These are phyloP conservation scores for Colletotrichum abscissum DNA, from an alignment of 2,329 filamentous ascomycete genomes.

Conservation along the genomic window DNA sequence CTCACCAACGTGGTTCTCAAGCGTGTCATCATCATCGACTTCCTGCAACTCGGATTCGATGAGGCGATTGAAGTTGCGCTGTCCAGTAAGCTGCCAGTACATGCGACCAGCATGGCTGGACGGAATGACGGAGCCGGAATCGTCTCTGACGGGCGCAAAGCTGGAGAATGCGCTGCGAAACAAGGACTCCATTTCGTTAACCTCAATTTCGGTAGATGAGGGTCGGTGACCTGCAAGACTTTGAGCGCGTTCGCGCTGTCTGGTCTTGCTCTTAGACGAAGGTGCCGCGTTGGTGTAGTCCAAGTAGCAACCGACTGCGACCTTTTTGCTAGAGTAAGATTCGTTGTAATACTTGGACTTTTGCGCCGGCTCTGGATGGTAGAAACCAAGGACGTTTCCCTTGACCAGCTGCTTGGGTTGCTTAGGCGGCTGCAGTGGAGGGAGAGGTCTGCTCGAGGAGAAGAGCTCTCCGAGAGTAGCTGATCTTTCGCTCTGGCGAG, in stretches of 20 bases:
- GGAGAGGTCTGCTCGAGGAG: conserved; percentile 73
- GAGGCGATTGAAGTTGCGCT: conserved; percentile 72
- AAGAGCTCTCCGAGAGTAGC: conserved; percentile 81
- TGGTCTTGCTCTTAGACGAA: conserved; percentile 65
- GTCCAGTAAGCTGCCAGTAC: conserved; percentile 81
- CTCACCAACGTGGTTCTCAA: conserved; percentile 42
- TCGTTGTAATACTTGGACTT: conserved; percentile 64
- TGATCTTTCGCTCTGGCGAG: conserved; percentile 56
- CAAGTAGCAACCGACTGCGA: conserved; percentile 77
- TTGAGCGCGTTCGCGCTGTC: conserved; percentile 78
- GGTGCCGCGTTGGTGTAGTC: conserved; percentile 74
- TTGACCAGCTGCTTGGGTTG: conserved; percentile 77
- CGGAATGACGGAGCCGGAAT: conserved; percentile 76
- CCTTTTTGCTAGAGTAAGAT: conserved; percentile 74
- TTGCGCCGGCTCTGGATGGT: conserved; percentile 65
- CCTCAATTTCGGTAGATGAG: conserved; percentile 65
- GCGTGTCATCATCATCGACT: conserved; percentile 50
- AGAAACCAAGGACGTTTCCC: conserved; percentile 64
- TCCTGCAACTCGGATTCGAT: conserved; percentile 64
- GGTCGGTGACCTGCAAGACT: conserved; percentile 72
- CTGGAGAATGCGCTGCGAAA: conserved; percentile 84
- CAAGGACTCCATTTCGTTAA: conserved; percentile 77
- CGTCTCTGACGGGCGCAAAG: conserved; percentile 81
- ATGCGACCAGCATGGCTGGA: conserved; percentile 74
- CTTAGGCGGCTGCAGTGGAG: conserved; percentile 77